These are phyloP conservation scores for Arthrocladium fulminans DNA, from an alignment of 2,329 filamentous ascomycete genomes.

Conservation along the genomic window DNA sequence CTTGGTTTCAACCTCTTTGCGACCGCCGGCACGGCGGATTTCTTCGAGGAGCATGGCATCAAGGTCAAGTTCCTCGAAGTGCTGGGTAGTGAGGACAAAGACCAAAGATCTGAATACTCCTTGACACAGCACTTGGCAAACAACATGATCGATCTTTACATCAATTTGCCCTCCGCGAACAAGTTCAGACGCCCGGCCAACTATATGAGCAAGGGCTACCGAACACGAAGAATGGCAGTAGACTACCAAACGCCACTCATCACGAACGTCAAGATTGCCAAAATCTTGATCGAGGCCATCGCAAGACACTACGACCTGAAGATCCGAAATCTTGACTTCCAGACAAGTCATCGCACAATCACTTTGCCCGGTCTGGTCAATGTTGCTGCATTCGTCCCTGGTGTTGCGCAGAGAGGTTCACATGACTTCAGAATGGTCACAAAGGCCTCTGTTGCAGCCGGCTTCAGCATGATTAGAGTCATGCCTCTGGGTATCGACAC, in stretches of 20 bases:
- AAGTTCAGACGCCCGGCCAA: constrained; percentile 92
- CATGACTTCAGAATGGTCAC: constrained; percentile 61
- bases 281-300: constrained; percentile 91
- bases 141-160: constrained; percentile 96
- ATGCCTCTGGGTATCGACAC: constrained; percentile 67
- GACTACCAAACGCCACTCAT: constrained; percentile 95
- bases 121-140: constrained; percentile 93
- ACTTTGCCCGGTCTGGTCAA: constrained; percentile 69
- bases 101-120: constrained; percentile 92
- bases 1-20: constrained; percentile 94
- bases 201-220: constrained; percentile 97
- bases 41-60: constrained; percentile 84
- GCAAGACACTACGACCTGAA: constrained; percentile 79
- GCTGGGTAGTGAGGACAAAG: constrained; percentile 65
- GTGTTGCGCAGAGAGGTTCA: constrained; percentile 55
- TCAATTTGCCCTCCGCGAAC: constrained; percentile 98
- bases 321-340: constrained; percentile 76
- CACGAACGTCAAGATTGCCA: constrained; percentile 98
- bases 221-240: constrained; percentile 93
- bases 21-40: constrained; percentile 92
- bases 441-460: constrained; percentile 63
- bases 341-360: constrained; percentile 74
- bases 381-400: constrained; percentile 70
- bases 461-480: constrained; percentile 71
- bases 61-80: constrained; percentile 90